Conservation (phyloP, 2,329 filamentous ascomycete genomes). For the Clonostachys byssicola region DNA sequence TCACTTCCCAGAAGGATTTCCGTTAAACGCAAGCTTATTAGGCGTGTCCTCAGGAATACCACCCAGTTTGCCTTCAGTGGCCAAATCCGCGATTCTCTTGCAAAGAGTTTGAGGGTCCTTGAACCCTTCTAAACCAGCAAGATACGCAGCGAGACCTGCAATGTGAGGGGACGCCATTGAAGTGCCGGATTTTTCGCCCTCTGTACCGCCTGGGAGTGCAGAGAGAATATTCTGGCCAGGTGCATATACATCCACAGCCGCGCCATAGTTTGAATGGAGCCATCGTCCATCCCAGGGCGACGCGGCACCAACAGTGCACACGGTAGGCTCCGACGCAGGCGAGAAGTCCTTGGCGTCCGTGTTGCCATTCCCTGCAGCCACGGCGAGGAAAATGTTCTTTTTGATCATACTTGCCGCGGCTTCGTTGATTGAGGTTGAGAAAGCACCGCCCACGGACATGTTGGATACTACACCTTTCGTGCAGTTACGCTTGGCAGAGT, state of each 20-base stretch:
- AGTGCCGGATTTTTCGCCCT: conserved; percentile 33
- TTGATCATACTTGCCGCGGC: conserved; percentile 36
- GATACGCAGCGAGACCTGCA: conserved; percentile 31
- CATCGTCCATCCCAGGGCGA: conserved; percentile 26
- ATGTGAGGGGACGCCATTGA: conserved; percentile 35
- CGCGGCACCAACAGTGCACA: conserved; percentile 46
- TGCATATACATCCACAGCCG: conserved; percentile 40
- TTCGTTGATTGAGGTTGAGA: conserved; percentile 38
- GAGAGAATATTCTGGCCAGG: conserved; percentile 39
- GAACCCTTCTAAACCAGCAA: conserved; percentile 34
- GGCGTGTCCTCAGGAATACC: conserved; percentile 34
- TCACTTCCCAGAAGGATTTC: conserved; percentile 9
- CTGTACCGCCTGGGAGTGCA: conserved; percentile 34
- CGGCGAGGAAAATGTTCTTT: conserved; percentile 45
- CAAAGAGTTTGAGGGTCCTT: conserved; percentile 39
- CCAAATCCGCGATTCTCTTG: conserved; percentile 35
- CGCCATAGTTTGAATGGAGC: conserved; percentile 45
- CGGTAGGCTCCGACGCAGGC: conserved; percentile 36
- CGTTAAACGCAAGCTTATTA: conserved; percentile 55
- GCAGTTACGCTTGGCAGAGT: conserved; percentile 27
- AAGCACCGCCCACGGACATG: conserved; percentile 48
- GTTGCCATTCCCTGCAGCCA: conserved; percentile 49
- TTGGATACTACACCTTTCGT: conserved; percentile 43
- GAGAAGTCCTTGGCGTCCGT: conserved; percentile 36
- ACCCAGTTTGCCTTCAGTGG: conserved; percentile 32